A percentile compares a stretch with the other conserved stretches of the same genome.
These are phyloP conservation scores for Penicillium sp. DNA, from an alignment of 2,329 filamentous ascomycete species.

Conservation along the genomic window DNA sequence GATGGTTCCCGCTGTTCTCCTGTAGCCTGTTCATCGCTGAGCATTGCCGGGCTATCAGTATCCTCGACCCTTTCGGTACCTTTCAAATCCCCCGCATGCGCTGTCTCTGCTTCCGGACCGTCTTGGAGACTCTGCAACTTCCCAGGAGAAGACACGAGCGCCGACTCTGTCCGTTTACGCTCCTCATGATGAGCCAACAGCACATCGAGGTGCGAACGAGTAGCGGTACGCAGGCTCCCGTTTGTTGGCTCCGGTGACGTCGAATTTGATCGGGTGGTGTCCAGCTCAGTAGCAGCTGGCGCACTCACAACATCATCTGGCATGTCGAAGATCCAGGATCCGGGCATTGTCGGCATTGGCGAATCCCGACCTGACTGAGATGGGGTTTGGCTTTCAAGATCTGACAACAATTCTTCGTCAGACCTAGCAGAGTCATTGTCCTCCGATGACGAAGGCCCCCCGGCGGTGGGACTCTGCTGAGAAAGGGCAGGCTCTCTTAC, in stretches of 20 bases:
- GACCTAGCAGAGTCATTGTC: background rate
- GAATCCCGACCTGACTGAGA: no score
- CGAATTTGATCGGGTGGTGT: background rate
- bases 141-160: background rate
- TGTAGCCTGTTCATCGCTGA: background rate
- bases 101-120: constrained; percentile 1
- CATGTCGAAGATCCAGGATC: no score
- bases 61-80: background rate
- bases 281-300: constrained; percentile 2
- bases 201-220: background rate
- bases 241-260: background rate
- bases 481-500: background rate
- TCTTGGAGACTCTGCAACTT: constrained; percentile 2
- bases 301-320: background rate
- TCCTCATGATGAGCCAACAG: background rate
- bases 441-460: background rate
- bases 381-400: no score
- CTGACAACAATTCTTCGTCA: background rate
- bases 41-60: background rate
- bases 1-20: background rate
- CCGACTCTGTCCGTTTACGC: background rate
- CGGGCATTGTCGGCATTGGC: no score
- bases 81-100: constrained; percentile 4
- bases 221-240: background rate
- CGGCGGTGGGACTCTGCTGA: background rate